Percentiles rank a stretch among this genome's conserved stretches.
Evolutionary conservation across 257 asterid genomes (phyloP).

Genomic region (Osmanthus fragrans): DNA sequence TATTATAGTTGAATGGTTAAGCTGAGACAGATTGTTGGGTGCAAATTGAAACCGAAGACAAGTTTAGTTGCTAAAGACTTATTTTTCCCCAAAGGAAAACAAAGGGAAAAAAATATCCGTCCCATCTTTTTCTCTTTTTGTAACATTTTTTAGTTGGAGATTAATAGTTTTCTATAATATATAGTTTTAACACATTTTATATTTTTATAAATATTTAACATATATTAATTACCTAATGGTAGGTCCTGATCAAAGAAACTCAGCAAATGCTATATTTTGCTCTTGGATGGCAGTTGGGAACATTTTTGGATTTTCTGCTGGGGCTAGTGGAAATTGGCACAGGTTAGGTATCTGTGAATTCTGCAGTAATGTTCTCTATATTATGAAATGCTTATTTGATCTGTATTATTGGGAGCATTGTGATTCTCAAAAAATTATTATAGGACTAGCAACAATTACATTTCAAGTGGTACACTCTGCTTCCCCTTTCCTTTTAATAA

Average conservation of each 20-base stretch:
- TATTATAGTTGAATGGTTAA: background rate
- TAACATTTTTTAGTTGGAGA: constrained; percentile 13
- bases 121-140: background rate
- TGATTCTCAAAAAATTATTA: background rate
- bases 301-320: constrained; percentile 96
- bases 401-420: background rate
- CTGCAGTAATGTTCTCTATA: constrained; percentile 17
- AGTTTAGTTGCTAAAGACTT: background rate
- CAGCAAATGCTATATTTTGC: constrained; percentile 96
- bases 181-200: constrained; percentile 13
- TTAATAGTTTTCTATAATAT: constrained; percentile 8
- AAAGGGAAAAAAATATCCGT: constrained; percentile 11
- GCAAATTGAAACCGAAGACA: background rate
- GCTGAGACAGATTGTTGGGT: background rate
- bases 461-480: background rate
- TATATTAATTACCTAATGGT: constrained; percentile 25
- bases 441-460: background rate
- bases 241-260: constrained; percentile 98
- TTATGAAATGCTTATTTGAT: constrained; percentile 15
- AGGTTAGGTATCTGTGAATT: constrained; percentile 47
- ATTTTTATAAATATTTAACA: constrained; percentile 11
- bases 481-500: background rate
- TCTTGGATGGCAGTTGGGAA: constrained; percentile 99
- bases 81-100: background rate
- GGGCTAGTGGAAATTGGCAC: constrained; percentile 98